Percentiles rank a stretch among this genome's conserved stretches.
These are phyloP conservation scores for Paralagenidium karlingii DNA, from an alignment of 352 stramenopile genomes.

Conservation along the genomic window DNA sequence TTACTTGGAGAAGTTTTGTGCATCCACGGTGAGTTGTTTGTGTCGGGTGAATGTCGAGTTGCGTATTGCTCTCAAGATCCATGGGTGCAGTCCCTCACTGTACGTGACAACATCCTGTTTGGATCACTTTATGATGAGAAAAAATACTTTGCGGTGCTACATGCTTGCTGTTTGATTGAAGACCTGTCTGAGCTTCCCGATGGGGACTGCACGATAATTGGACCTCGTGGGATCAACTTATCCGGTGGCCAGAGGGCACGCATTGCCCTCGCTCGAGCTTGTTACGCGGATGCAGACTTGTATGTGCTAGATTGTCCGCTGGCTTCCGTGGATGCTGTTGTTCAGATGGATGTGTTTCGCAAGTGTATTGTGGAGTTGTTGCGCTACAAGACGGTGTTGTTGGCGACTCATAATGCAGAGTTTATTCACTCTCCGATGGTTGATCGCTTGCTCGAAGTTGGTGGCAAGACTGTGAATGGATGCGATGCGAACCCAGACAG, in stretches of 20 bases:
- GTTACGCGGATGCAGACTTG: constrained; percentile 38
- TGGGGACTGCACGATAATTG: constrained; percentile 36
- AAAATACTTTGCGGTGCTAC: constrained; percentile 21
- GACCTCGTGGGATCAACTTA: constrained; percentile 37
- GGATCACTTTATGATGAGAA: constrained; percentile 39
- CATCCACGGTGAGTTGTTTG: constrained; percentile 2
- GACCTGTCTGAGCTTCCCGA: constrained; percentile 22
- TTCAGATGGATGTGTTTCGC: constrained; percentile 41
- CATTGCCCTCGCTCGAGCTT: constrained; percentile 38
- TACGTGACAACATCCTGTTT: constrained; percentile 83
- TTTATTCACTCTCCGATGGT: constrained; percentile 27
- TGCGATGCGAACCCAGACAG: constrained; percentile 8
- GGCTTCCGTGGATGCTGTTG: constrained; percentile 37
- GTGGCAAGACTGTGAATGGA: constrained; percentile 10
- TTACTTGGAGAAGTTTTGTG: constrained; percentile 2
- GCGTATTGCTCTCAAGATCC: constrained; percentile 37
- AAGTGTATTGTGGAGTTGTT: constrained; percentile 39
- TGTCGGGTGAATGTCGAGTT: constrained; percentile 10
- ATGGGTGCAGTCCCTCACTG: constrained; percentile 67
- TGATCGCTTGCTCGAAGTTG: constrained; percentile 16
- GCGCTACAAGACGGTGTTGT: constrained; percentile 32
- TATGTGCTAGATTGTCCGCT: constrained; percentile 38
- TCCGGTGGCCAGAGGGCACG: constrained; percentile 40
- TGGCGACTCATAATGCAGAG: constrained; percentile 41
- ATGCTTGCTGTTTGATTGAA: constrained; percentile 9